phyloP scores from a whole-genome alignment of 352 stramenopile genomes.

The Phytophthora melonis region DNA sequence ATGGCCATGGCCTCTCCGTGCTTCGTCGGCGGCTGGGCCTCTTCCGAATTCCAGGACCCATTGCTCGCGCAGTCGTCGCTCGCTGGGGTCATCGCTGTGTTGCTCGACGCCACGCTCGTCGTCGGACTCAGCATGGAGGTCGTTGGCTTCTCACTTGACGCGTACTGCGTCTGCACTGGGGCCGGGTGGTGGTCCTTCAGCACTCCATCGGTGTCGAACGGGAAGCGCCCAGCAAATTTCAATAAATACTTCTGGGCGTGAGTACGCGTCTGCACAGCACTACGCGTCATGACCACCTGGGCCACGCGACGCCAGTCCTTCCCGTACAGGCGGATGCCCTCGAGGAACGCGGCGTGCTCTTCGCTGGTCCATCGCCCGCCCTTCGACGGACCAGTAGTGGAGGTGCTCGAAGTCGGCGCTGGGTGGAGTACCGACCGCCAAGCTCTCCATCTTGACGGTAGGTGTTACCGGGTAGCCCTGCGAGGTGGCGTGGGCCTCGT shows the following conservation, averaged over 20 bases:
- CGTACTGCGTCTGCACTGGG: constrained; percentile 23
- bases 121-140: constrained; percentile 42
- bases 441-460: constrained; percentile 43
- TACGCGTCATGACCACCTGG: constrained; percentile 84
- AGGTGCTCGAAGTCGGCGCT: constrained; percentile 20
- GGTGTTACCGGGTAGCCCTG: constrained; percentile 24
- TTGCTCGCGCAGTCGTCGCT: constrained; percentile 45
- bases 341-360: constrained; percentile 87
- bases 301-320: constrained; percentile 90
- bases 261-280: constrained; percentile 89
- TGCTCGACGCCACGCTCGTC: constrained; percentile 39
- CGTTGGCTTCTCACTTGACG: constrained; percentile 6
- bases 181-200: constrained; percentile 44
- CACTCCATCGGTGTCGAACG: constrained; percentile 67
- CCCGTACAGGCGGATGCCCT: constrained; percentile 88
- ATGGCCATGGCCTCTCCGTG: constrained; percentile 73
- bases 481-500: constrained; percentile 12
- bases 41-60: constrained; percentile 48
- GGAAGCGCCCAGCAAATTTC: constrained; percentile 88
- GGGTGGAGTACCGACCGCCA: constrained; percentile 28
- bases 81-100: constrained; percentile 32
- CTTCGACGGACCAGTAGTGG: constrained; percentile 55
- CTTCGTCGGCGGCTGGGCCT: constrained; percentile 32
- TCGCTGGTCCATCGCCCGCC: constrained; percentile 90
- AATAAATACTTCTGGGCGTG: constrained; percentile 95